Evolutionary conservation across 1,284 basidiomycete genomes (phyloP).

Genomic region (Sporisorium iseilematis-ciliati): DNA sequence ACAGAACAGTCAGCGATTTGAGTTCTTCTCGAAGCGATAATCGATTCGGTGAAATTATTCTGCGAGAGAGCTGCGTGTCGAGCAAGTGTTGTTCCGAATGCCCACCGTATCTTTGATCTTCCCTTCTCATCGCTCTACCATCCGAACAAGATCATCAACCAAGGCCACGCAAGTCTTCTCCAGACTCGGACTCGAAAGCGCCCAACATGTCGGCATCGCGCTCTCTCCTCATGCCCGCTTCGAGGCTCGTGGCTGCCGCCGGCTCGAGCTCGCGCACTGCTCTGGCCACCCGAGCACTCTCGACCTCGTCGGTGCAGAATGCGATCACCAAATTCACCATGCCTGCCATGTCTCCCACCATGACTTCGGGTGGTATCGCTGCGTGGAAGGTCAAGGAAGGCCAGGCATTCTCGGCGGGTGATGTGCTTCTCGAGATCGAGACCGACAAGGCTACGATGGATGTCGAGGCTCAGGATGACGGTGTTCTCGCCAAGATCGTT

Average conservation of each 20-base stretch:
- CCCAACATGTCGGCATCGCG: constrained; percentile 37
- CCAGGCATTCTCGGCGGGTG: constrained; percentile 76
- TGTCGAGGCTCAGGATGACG: constrained; percentile 72
- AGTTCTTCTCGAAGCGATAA: constrained; percentile 30
- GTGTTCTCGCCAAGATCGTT: constrained; percentile 71
- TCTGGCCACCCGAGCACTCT: constrained; percentile 25
- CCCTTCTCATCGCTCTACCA: not conserved
- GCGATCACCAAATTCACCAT: constrained; percentile 62
- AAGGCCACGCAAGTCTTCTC: not conserved
- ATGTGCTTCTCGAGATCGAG: constrained; percentile 92
- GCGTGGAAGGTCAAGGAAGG: constrained; percentile 71
- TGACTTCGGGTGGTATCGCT: constrained; percentile 66
- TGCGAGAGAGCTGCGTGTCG: constrained; percentile 1
- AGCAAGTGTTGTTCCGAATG: not conserved
- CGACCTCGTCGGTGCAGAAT: constrained; percentile 36
- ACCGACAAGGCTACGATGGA: constrained; percentile 71
- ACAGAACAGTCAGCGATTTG: not conserved
- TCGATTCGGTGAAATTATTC: constrained; percentile 38
- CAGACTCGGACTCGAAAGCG: too few species aligned
- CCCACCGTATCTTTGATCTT: constrained; percentile 4
- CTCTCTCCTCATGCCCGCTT: constrained; percentile 23
- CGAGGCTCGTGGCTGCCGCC: constrained; percentile 25
- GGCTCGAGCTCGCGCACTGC: constrained; percentile 23
- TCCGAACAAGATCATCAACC: not conserved
- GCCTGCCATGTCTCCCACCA: constrained; percentile 69